Evolutionary conservation across 176 grass and related monocot genomes (phyloP), one percentile per base, ranked within the genome.

Genomic region (Guadua angustifolia): DNA sequence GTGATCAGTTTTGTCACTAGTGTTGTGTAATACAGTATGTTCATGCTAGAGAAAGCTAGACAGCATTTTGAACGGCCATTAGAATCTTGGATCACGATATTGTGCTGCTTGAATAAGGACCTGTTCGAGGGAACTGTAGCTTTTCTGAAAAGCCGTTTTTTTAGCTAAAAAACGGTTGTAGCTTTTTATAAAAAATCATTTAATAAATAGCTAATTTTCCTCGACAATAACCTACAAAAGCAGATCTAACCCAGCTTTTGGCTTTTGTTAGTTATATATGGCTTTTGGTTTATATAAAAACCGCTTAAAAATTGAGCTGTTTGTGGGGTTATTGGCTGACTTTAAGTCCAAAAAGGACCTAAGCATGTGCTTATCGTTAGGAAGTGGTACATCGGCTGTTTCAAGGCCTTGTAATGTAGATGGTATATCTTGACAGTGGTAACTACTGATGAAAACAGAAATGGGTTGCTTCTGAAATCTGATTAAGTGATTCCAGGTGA

Each of bases 361-460:
- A 43, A 22, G 7, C 66, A 44, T n/a, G 38, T 46, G 40, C 40
- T 22, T n/a, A 24, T 15, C 40, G 18, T 42, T 69, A 43, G 7
- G 38, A n/a, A 21, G 66, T n/a, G 36, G 36, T 42, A 21, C 36
- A 9, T 19, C 32, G 36, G 16, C 9, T 51, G 42, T 29, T 38
- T n/a, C n/a, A n/a, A 5, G 49, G 29, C 33, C 12, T 47, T 13
- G 5, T 75, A 22, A 33, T 59, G 18, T 38, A 39, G 50, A n/a
- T 75, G 18, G 21, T 39, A 42, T 24, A 25, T 24, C 25, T 56
- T 42, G 9, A 14, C 21, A 24, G 52, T 14, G 10, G 19, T 59
- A 59, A 76, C 53, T 59, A 59, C 32, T 57, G 33, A 42, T 25
- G 50, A 39, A 58, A 77, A 55, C 53, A 60, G 40, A 77, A 16